Conservation (phyloP, 371 early-diverging fungal genomes). For the Actinomucor elegans region DNA sequence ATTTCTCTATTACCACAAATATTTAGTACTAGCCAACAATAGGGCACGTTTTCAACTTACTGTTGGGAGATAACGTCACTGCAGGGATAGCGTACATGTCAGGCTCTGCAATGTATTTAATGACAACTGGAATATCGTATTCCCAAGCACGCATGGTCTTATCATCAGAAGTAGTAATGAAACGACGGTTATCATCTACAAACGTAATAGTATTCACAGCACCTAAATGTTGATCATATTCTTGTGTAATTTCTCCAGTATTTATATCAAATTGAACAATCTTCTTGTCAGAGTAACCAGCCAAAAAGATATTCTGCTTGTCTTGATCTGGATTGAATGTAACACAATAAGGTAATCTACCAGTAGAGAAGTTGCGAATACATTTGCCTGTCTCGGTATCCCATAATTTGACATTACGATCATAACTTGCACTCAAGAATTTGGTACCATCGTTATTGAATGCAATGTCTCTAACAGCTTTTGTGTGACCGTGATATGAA, state of each 20-base stretch:
- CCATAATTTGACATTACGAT: conserved; percentile 92
- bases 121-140: conserved; percentile 94
- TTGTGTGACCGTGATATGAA: conserved; percentile 89
- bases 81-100: conserved; percentile 96
- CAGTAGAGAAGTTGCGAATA: conserved; percentile 73
- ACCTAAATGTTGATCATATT: conserved; percentile 96
- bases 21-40: neutral
- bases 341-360: conserved; percentile 86
- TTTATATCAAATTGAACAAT: conserved; percentile 86
- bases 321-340: conserved; percentile 88
- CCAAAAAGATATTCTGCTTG: conserved; percentile 83
- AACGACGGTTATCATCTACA: conserved; percentile 91
- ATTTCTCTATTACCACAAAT: conserved; percentile 68
- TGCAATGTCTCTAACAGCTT: conserved; percentile 90
- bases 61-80: conserved; percentile 83
- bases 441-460: conserved; percentile 85
- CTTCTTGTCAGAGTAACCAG: conserved; percentile 92
- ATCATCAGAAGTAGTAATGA: conserved; percentile 95
- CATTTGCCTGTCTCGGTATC: conserved; percentile 96
- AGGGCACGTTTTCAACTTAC: conserved; percentile 47
- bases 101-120: conserved; percentile 96
- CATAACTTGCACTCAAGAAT: conserved; percentile 91
- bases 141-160: conserved; percentile 98
- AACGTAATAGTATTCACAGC: conserved; percentile 96
- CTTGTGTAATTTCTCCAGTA: conserved; percentile 84